Evolutionary conservation across 805 yeast genomes (phyloP).

Genomic region (Wickerhamomyces xylosicus): DNA sequence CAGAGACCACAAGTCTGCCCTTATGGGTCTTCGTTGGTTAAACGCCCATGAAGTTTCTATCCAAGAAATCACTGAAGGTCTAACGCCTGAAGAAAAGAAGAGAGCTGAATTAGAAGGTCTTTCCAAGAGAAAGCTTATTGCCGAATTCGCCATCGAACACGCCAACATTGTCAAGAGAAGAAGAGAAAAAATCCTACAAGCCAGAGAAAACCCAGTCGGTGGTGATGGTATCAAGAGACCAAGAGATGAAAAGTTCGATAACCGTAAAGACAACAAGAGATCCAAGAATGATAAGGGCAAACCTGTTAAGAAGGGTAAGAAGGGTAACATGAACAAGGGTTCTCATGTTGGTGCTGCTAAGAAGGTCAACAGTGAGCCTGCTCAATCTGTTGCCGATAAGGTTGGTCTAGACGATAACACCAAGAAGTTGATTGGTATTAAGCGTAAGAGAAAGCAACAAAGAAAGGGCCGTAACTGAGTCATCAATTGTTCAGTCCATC

Average conservation of each 20-base stretch:
- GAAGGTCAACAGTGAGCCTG: constrained; percentile 1
- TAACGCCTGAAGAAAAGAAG: constrained; percentile 57
- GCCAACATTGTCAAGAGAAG: constrained; percentile 90
- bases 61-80: constrained; percentile 63
- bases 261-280: constrained; percentile 8
- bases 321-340: constrained; percentile 36
- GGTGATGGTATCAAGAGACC: constrained; percentile 16
- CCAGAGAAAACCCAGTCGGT: constrained; percentile 23
- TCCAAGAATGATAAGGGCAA: constrained; percentile 3
- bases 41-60: constrained; percentile 80
- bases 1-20: constrained; percentile 83
- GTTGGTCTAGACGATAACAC: constrained; percentile 42
- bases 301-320: constrained; percentile 18
- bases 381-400: constrained; percentile 9
- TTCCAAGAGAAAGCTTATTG: constrained; percentile 65
- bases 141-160: constrained; percentile 92
- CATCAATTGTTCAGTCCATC: background rate
- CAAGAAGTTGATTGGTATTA: constrained; percentile 55
- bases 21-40: constrained; percentile 95
- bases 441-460: constrained; percentile 55
- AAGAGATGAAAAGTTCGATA: constrained; percentile 15
- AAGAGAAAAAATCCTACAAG: constrained; percentile 48
- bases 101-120: constrained; percentile 41
- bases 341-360: constrained; percentile 16
- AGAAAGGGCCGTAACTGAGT: constrained; percentile 19